Percentiles rank a stretch among this genome's conserved stretches.
These are phyloP conservation scores for Pyrenula massariospora DNA, from an alignment of 495 filamentous ascomycete species.

Conservation along the genomic window DNA sequence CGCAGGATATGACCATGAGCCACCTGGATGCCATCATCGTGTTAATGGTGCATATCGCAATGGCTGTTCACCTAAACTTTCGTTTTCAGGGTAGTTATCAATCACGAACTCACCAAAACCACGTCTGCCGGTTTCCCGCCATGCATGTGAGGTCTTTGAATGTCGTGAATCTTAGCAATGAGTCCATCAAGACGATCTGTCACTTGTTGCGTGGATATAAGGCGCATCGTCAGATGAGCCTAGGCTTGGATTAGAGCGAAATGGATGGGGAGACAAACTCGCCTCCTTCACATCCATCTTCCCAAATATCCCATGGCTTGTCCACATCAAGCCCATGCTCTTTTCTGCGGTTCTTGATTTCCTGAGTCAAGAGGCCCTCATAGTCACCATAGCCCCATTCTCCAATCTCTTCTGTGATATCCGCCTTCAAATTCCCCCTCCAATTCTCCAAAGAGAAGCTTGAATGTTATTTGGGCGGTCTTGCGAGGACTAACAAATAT, in stretches of 20 bases:
- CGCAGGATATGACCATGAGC: conserved; percentile 70
- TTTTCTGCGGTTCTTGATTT: conserved; percentile 51
- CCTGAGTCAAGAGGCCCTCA: conserved; percentile 58
- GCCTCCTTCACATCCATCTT: conserved; percentile 59
- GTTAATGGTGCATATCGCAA: too few relatives aligned
- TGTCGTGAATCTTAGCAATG: conserved; percentile 51
- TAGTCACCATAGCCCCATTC: conserved; percentile 90
- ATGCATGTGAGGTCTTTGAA: conserved; percentile 32
- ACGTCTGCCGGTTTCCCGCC: conserved; percentile 41
- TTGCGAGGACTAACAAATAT: conserved; percentile 72
- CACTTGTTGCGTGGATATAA: conserved; percentile 42
- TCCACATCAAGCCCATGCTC: conserved; percentile 44
- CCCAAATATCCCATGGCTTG: conserved; percentile 66
- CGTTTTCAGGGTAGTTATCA: too few relatives aligned
- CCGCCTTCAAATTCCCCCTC: conserved; percentile 28
- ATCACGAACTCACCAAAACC: conserved; percentile 37
- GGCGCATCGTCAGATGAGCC: neutral
- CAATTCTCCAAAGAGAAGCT: conserved; percentile 48
- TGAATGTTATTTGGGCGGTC: conserved; percentile 64
- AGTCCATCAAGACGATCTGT: conserved; percentile 52
- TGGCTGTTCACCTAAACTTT: too few relatives aligned
- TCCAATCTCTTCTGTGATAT: conserved; percentile 53
- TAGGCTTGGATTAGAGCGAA: neutral
- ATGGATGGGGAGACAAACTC: conserved; percentile 16
- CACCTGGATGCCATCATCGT: too few relatives aligned